phyloP scores from a whole-genome alignment of 495 filamentous ascomycete genomes.

The Pyrenopolyporus hunteri region DNA sequence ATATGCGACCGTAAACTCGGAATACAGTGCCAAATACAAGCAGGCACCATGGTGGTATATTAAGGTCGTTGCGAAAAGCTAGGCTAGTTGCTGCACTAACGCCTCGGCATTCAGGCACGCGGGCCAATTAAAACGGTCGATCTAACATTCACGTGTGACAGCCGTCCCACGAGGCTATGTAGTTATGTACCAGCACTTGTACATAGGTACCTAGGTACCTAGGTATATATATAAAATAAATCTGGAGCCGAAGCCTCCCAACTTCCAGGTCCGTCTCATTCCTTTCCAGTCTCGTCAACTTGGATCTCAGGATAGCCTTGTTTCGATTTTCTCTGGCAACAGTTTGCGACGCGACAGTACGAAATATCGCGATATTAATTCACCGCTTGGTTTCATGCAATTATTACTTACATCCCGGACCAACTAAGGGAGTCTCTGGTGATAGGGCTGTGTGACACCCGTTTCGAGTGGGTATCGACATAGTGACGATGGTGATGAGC shows the following conservation, averaged over 20 bases:
- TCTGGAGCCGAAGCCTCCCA: constrained; percentile 10
- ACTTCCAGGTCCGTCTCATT: constrained; percentile 17
- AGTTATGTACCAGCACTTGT: background rate
- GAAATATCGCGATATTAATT: constrained; percentile 12
- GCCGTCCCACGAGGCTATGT: background rate
- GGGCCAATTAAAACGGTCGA: background rate
- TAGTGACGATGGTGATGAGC: no score
- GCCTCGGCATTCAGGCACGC: background rate
- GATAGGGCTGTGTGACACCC: no score
- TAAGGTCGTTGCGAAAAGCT: background rate
- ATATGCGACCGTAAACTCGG: no score
- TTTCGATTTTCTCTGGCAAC: no score
- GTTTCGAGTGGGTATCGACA: no score
- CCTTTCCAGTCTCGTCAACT: constrained; percentile 2
- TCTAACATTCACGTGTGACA: background rate
- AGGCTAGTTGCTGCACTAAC: background rate
- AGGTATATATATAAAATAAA: constrained; percentile 5
- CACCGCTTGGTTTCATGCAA: constrained; percentile 19
- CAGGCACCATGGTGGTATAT: no score
- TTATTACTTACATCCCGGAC: constrained; percentile 1
- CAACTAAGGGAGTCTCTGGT: no score
- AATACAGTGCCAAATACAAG: no score
- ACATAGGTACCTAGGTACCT: no score
- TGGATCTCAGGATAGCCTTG: no score
- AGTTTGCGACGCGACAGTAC: constrained; percentile 16